Conservation (phyloP, 306 rosid species). For the Cicer pinnatifidum region DNA sequence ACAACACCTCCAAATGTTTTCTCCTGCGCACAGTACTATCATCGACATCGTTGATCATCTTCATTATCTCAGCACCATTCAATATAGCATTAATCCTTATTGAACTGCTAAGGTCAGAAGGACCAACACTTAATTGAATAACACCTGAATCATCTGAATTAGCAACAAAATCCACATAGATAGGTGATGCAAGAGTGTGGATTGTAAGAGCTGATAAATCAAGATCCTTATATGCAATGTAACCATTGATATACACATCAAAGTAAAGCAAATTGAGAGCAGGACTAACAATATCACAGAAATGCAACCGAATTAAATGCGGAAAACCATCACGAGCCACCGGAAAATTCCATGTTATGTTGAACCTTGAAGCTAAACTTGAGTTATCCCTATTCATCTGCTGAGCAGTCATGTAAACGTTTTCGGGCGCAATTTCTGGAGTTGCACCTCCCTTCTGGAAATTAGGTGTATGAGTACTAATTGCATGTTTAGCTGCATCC, state of each 20-base stretch:
- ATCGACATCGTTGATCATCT: constrained; percentile 56
- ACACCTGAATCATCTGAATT: constrained; percentile 64
- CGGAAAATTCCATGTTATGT: constrained; percentile 82
- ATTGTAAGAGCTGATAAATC: constrained; percentile 69
- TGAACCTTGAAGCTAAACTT: constrained; percentile 59
- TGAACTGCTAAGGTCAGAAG: constrained; percentile 77
- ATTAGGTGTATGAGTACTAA: constrained; percentile 63
- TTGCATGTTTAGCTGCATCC: constrained; percentile 69
- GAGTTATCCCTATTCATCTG: constrained; percentile 74
- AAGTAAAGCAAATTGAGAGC: constrained; percentile 71
- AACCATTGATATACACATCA: constrained; percentile 80
- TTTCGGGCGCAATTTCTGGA: constrained; percentile 80
- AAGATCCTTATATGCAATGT: constrained; percentile 72
- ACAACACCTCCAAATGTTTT: constrained; percentile 57
- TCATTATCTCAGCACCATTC: constrained; percentile 98
- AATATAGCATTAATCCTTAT: constrained; percentile 76
- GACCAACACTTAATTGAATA: constrained; percentile 78
- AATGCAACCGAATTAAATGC: constrained; percentile 83
- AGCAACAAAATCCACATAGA: constrained; percentile 76
- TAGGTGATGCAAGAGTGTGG: constrained; percentile 75
- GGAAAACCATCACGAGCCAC: constrained; percentile 53
- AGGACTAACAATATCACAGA: constrained; percentile 84
- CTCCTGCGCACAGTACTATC: constrained; percentile 37
- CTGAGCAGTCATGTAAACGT: constrained; percentile 86
- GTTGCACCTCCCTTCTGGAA: constrained; percentile 71